These are phyloP conservation scores for Aureobasidium sp. DNA, from an alignment of 2,329 filamentous ascomycete species.

Conservation along the genomic window DNA sequence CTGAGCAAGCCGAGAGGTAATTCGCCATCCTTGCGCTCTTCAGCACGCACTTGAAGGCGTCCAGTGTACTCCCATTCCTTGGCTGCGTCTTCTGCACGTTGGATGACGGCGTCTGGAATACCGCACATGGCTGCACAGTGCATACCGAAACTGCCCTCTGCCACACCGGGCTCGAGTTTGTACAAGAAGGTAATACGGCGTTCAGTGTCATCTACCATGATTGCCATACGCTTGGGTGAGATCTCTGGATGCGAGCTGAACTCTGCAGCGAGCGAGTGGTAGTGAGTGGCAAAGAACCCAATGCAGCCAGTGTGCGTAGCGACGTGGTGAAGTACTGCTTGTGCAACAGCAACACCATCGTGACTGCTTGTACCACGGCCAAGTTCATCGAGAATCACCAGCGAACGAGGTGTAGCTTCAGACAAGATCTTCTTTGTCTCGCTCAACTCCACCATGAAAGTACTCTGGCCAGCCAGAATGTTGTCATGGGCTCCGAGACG, in stretches of 20 bases:
- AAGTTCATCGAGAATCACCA: conserved; percentile 94
- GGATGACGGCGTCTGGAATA: conserved; percentile 74
- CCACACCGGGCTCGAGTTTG: conserved; percentile 85
- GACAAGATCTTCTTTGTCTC: conserved; percentile 97
- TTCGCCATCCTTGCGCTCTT: conserved; percentile 63
- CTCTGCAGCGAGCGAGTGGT: conserved; percentile 86
- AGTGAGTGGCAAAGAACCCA: conserved; percentile 97
- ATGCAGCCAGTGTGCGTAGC: conserved; percentile 88
- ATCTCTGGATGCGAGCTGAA: conserved; percentile 89
- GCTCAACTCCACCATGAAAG: conserved; percentile 94
- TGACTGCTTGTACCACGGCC: conserved; percentile 92
- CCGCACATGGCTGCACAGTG: conserved; percentile 98
- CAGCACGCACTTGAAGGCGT: conserved; percentile 71
- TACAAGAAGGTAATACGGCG: conserved; percentile 94
- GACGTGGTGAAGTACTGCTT: conserved; percentile 94
- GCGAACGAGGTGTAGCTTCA: conserved; percentile 85
- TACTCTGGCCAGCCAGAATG: conserved; percentile 95
- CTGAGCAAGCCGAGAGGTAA: conserved; percentile 81
- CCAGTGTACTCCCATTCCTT: conserved; percentile 94
- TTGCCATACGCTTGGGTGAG: conserved; percentile 80
- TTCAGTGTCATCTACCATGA: conserved; percentile 78
- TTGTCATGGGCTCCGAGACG: conserved; percentile 96
- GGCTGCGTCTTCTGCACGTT: conserved; percentile 80
- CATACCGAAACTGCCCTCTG: conserved; percentile 97
- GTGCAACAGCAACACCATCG: conserved; percentile 91